These are phyloP conservation scores for Venturia oleaginea DNA, from an alignment of 2,329 filamentous ascomycete species.

Conservation along the genomic window DNA sequence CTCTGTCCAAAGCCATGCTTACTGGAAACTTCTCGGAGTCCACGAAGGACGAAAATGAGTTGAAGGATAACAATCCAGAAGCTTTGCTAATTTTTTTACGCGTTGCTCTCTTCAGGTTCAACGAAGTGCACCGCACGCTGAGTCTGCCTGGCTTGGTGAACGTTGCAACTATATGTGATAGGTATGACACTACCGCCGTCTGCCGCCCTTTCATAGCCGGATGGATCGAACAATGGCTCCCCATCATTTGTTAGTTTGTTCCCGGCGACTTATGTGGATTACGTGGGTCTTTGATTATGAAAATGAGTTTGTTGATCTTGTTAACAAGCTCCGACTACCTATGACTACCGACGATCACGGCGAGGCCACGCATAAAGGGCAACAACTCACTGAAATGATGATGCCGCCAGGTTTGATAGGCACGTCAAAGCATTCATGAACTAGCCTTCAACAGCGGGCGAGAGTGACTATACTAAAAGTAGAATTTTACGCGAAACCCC, in stretches of 20 bases:
- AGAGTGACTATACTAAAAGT: too few species aligned
- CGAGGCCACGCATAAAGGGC: neutral
- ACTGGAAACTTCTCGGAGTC: conserved; percentile 1
- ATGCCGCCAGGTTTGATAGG: neutral
- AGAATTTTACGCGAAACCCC: too few species aligned
- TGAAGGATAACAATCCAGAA: neutral
- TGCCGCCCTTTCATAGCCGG: neutral
- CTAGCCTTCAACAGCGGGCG: too few species aligned
- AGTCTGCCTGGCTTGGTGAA: neutral
- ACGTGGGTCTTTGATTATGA: neutral
- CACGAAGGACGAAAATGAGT: neutral
- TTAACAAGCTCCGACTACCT: neutral
- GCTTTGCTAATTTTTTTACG: neutral
- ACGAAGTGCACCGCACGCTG: neutral
- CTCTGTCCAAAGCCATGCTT: neutral
- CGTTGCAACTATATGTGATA: neutral
- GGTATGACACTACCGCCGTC: neutral
- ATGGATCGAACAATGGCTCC: neutral
- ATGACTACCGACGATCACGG: neutral
- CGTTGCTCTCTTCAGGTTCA: neutral
- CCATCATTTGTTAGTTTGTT: neutral
- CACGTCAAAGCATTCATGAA: neutral
- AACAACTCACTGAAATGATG: neutral
- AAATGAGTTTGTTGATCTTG: neutral
- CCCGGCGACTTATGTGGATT: neutral